Base-by-base conservation (phyloP, 495 filamentous ascomycete species). In the Parachaetomium inaequale region DNA sequence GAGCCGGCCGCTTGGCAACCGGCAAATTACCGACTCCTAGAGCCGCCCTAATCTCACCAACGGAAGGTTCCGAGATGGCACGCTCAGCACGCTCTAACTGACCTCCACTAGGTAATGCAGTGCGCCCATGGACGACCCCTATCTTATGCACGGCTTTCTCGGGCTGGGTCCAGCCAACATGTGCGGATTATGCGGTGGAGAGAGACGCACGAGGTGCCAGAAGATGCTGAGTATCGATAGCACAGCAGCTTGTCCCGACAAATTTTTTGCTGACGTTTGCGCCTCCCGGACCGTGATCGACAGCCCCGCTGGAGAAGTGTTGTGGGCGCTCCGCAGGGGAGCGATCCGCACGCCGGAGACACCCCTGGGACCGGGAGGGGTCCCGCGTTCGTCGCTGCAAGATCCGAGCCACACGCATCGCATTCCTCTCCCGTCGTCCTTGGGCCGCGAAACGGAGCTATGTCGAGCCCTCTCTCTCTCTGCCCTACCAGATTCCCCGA, bases 11-110 rank as follows among this genome's bases (percentile, higher is more conserved):
- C 69, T 72, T 72, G 65, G 67, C 69, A 58, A 32, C 14, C 34
- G 23, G 50, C 66, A 72, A 72, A 72, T 72, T 70, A 72, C 69
- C 69, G 69, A 25, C 23, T 15, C 32, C 43, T 34, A 63, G 59
- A 65, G 63, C 56, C 63, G 58, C 63, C 45, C 21, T 54, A 31
- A 26, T 12, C 25, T 49, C 46, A 49, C 51, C 15, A 15, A 36
- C 56, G 38, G 61, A 36, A 29, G 54, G 31, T 36, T 31, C 32
- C 45, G 60, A 51, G 25, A 36, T 8, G 26, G 12, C 34, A n/a
- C n/a, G n/a, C n/a, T n/a, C n/a, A n/a, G n/a, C n/a, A n/a, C n/a
- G n/a, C n/a, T 32, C 29, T 25, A 12, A 40, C 36, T 40, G 12
- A 40, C 36, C 25, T 36, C 25, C 17, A 29, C 25, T 12, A 34